Percentiles rank a stretch among this genome's conserved stretches.
These are phyloP conservation scores for Furcasterigmium sp. DNA, from an alignment of 2,329 filamentous ascomycete genomes.

Conservation along the genomic window DNA sequence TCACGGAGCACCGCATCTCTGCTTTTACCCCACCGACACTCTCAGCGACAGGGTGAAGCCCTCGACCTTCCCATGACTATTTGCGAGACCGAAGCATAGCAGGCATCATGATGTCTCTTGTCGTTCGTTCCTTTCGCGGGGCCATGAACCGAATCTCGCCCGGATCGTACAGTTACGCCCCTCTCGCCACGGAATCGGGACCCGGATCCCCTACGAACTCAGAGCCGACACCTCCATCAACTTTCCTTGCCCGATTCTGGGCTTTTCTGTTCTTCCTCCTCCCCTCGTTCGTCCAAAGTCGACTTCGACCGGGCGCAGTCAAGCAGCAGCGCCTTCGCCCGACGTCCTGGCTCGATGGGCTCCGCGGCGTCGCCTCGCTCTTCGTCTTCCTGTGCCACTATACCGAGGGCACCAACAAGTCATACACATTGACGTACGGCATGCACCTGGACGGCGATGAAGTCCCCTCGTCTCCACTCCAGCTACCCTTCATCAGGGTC, in stretches of 20 bases:
- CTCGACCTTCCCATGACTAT: too few relatives aligned
- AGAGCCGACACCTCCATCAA: background rate
- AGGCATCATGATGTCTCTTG: conserved; percentile 10
- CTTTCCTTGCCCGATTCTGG: conserved; percentile 5
- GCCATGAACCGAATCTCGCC: conserved; percentile 10
- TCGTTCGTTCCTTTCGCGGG: conserved; percentile 11
- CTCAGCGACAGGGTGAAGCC: too few relatives aligned
- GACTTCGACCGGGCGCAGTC: conserved; percentile 16
- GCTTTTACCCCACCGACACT: too few relatives aligned
- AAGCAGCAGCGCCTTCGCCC: conserved; percentile 23
- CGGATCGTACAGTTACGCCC: conserved; percentile 5
- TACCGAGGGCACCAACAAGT: conserved; percentile 32
- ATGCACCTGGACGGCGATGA: conserved; percentile 22
- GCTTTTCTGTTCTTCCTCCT: conserved; percentile 18
- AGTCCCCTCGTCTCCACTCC: conserved; percentile 26
- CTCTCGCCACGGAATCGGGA: conserved; percentile 1
- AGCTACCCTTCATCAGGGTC: conserved; percentile 38
- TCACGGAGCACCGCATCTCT: too few relatives aligned
- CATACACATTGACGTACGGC: conserved; percentile 27
- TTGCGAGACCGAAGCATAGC: background rate
- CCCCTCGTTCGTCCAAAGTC: conserved; percentile 24
- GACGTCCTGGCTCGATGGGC: conserved; percentile 43
- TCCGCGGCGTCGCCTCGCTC: conserved; percentile 43
- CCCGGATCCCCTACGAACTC: conserved; percentile 5
- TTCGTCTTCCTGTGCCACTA: conserved; percentile 44